These are phyloP conservation scores for Colletotrichum melonis DNA, from an alignment of 2,329 filamentous ascomycete species.

Conservation along the genomic window DNA sequence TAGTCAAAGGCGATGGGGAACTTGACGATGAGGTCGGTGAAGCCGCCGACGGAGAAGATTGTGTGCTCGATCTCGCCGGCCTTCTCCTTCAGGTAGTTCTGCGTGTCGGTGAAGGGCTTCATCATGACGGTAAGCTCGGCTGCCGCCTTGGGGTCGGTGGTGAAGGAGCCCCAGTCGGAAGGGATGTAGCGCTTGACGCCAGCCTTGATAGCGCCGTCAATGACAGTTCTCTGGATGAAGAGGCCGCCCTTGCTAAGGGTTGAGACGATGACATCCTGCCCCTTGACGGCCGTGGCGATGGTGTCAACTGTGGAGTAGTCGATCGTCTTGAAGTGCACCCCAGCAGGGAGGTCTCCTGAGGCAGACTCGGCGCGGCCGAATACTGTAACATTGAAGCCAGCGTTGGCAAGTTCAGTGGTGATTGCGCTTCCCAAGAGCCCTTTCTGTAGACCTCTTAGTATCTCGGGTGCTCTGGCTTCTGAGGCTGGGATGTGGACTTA, in stretches of 20 bases:
- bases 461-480: not conserved
- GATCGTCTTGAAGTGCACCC: conserved; percentile 2
- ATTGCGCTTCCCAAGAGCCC: conserved; percentile 54
- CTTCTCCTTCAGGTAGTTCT: conserved; percentile 53
- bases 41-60: conserved; percentile 61
- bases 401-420: conserved; percentile 49
- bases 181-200: conserved; percentile 72
- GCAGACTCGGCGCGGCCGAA: conserved; percentile 57
- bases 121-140: conserved; percentile 60
- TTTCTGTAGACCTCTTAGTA: conserved; percentile 39
- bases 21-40: conserved; percentile 68
- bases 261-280: conserved; percentile 69
- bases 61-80: conserved; percentile 64
- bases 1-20: conserved; percentile 28
- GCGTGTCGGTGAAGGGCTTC: conserved; percentile 57
- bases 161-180: conserved; percentile 62
- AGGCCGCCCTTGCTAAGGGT: conserved; percentile 54
- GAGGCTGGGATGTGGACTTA: not conserved
- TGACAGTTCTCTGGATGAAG: conserved; percentile 55
- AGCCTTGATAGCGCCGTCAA: conserved; percentile 68
- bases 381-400: conserved; percentile 62
- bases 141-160: conserved; percentile 31
- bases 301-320: conserved; percentile 41
- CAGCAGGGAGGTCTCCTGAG: conserved; percentile 7
- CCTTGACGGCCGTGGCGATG: conserved; percentile 59